phyloP scores from a whole-genome alignment of 768 basidiomycete genomes.

The Suillus subluteus region DNA sequence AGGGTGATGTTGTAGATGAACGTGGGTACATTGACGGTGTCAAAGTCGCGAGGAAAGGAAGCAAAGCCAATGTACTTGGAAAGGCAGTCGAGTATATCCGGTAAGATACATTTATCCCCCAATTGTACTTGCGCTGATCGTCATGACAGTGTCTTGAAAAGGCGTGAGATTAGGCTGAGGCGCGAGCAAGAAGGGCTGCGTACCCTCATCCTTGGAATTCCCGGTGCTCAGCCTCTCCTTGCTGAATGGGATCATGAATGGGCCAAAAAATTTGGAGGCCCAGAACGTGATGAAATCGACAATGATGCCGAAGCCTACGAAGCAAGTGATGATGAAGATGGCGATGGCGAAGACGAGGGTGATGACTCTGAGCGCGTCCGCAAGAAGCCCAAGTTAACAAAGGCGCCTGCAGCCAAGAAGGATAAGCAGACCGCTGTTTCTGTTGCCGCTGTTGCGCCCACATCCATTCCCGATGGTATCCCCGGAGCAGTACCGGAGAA shows the following conservation, averaged over 20 bases:
- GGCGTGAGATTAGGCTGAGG: slow-evolving; percentile 69
- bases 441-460: slow-evolving; percentile 25
- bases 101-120: slow-evolving; percentile 36
- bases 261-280: slow-evolving; percentile 73
- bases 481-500: slow-evolving; percentile 59
- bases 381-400: slow-evolving; percentile 61
- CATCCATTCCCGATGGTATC: slow-evolving; percentile 31
- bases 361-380: slow-evolving; percentile 51
- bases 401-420: slow-evolving; percentile 49
- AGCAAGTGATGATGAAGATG: slow-evolving; percentile 46
- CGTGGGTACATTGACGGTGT: slow-evolving; percentile 92
- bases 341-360: slow-evolving; percentile 42
- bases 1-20: slow-evolving; percentile 64
- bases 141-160: slow-evolving; percentile 68
- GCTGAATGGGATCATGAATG: slow-evolving; percentile 80
- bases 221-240: slow-evolving; percentile 72
- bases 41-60: slow-evolving; percentile 87
- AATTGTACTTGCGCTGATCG: slow-evolving; percentile 11
- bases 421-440: slow-evolving; percentile 41
- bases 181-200: slow-evolving; percentile 79
- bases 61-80: slow-evolving; percentile 87
- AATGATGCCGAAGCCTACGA: slow-evolving; percentile 44
- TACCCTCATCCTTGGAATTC: slow-evolving; percentile 67
- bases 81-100: slow-evolving; percentile 91
- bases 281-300: slow-evolving; percentile 75